phyloP scores from a whole-genome alignment of 2,329 filamentous ascomycete genomes.

The Bipolaris cookei region DNA sequence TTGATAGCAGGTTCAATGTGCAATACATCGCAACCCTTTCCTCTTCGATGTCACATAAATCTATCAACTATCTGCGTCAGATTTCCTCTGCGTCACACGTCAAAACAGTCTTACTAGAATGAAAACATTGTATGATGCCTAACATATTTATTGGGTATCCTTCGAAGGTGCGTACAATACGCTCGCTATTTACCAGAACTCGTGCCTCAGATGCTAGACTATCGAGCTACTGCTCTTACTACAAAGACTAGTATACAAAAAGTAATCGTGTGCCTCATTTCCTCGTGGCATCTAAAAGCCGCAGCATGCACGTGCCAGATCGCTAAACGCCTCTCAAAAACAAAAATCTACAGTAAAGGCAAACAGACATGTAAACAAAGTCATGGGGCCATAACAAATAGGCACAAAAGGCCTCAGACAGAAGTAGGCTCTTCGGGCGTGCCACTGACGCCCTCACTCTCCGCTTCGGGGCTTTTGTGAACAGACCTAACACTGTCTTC shows the following conservation, averaged over 20 bases:
- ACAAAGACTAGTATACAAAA: conserved; percentile 3
- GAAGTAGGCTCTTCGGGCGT: conserved; percentile 24
- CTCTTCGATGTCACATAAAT: not conserved
- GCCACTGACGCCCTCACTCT: conserved; percentile 17
- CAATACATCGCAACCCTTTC: no score
- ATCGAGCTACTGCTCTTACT: not conserved
- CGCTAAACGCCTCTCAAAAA: conserved; percentile 1
- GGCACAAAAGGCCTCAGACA: not conserved
- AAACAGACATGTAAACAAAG: not conserved
- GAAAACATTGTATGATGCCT: not conserved
- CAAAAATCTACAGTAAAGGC: not conserved
- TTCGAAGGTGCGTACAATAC: not conserved
- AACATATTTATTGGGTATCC: not conserved
- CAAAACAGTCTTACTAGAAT: not conserved
- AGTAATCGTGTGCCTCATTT: conserved; percentile 6
- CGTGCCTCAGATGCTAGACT: not conserved
- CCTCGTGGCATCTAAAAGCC: conserved; percentile 3
- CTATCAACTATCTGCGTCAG: not conserved
- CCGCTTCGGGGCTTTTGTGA: conserved; percentile 15
- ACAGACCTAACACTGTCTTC: conserved; percentile 8
- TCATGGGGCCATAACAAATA: not conserved
- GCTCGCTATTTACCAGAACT: not conserved
- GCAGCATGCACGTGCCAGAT: not conserved
- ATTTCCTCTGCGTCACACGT: not conserved
- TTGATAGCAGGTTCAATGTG: no score